phyloP scores from a whole-genome alignment of 306 rosid genomes.

The Prunus dulcis region DNA sequence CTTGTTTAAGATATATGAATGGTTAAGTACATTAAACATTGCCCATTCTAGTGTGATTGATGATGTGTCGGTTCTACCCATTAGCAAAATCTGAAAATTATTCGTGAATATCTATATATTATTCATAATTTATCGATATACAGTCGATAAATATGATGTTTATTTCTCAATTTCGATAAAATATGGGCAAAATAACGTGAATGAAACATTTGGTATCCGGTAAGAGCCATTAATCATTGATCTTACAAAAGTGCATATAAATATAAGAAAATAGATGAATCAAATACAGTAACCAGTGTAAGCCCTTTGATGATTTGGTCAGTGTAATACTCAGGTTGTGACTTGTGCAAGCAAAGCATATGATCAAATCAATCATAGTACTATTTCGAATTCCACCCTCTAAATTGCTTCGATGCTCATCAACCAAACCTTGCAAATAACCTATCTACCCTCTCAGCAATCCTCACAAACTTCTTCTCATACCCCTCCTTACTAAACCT shows the following conservation, averaged over 20 bases:
- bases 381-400: neutral
- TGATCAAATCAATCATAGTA: conserved; percentile 20
- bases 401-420: neutral
- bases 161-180: no score
- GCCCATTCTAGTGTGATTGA: no score
- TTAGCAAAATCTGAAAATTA: no score
- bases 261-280: no score
- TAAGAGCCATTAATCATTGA: no score
- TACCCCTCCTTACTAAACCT: neutral
- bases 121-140: no score
- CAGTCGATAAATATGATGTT: no score
- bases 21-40: neutral
- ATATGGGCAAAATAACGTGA: no score
- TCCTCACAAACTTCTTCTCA: neutral
- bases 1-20: neutral
- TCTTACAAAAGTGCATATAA: neutral
- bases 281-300: neutral
- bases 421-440: conserved; percentile 8
- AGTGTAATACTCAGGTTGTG: conserved; percentile 22
- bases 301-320: conserved; percentile 22
- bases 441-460: neutral
- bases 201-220: no score
- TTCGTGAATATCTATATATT: no score
- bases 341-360: conserved; percentile 20
- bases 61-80: no score